Conservation (phyloP, 805 yeast species). For the Wilhelminamyces savonicus region DNA sequence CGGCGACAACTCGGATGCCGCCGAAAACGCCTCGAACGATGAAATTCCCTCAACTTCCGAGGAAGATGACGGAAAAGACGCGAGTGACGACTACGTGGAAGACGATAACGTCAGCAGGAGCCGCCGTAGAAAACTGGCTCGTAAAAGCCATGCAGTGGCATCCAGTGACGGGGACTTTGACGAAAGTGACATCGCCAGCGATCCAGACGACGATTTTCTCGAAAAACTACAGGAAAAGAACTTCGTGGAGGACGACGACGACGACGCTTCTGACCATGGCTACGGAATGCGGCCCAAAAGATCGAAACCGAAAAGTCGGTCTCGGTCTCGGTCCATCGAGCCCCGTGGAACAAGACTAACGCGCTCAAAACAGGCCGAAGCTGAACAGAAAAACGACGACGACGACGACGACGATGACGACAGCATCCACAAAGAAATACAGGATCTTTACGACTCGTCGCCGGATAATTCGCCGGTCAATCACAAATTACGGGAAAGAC, state of each 20-base stretch:
- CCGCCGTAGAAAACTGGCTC: no score
- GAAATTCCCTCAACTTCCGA: no score
- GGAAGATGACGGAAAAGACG: no score
- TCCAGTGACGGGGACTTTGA: conserved; percentile 6
- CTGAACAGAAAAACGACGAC: conserved; percentile 4
- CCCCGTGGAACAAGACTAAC: conserved; percentile 14
- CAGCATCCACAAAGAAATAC: conserved; percentile 56
- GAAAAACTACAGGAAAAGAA: conserved; percentile 24
- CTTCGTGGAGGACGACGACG: conserved; percentile 30
- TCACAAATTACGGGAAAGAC: conserved; percentile 43
- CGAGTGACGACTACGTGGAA: no score
- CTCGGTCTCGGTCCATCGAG: conserved; percentile 19
- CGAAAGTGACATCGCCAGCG: conserved; percentile 1
- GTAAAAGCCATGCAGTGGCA: no score
- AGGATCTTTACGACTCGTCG: conserved; percentile 57
- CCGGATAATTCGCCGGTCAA: conserved; percentile 42
- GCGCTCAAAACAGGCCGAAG: conserved; percentile 8
- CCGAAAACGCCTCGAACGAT: no score
- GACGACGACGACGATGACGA: conserved; percentile 24
- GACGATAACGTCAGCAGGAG: no score
- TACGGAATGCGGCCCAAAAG: conserved; percentile 8
- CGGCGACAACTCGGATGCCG: not conserved
- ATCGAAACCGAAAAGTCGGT: conserved; percentile 8
- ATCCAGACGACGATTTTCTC: conserved; percentile 19
- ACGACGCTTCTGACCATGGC: conserved; percentile 13